Conservation (phyloP, 202 grass and related monocot genomes). For the Miscanthus sacchariflorus region DNA sequence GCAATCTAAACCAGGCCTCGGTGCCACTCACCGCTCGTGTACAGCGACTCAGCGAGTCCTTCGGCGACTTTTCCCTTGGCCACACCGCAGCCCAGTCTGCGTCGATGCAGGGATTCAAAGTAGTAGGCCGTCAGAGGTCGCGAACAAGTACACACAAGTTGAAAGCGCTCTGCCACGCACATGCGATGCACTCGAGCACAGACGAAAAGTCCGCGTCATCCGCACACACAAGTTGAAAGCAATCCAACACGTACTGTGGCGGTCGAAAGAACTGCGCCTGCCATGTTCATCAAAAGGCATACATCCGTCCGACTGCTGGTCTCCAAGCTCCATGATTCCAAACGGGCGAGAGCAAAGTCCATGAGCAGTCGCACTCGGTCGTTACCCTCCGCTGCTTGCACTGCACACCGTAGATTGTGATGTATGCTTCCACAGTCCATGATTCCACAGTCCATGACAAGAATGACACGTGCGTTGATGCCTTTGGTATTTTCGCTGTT, state of each 20-base stretch:
- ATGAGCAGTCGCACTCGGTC: not conserved
- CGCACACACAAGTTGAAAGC: conserved; percentile 18
- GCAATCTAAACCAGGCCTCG: too few relatives aligned
- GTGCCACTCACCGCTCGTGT: not conserved
- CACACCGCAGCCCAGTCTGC: not conserved
- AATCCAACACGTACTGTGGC: not conserved
- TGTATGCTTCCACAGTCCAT: not conserved
- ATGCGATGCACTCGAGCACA: conserved; percentile 39
- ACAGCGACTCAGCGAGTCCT: not conserved
- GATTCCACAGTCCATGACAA: not conserved
- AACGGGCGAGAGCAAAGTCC: not conserved
- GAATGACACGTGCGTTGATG: not conserved
- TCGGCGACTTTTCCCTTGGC: not conserved
- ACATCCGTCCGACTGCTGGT: not conserved
- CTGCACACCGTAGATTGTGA: not conserved
- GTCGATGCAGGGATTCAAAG: not conserved
- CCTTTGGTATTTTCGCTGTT: not conserved
- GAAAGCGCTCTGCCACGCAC: conserved; percentile 42
- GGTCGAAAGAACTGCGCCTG: not conserved
- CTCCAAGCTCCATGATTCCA: conserved; percentile 12
- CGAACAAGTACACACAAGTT: conserved; percentile 12
- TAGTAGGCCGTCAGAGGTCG: not conserved
- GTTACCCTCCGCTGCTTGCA: not conserved
- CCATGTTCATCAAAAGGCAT: not conserved
- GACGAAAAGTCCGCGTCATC: conserved; percentile 6